Conservation (phyloP, 805 yeast genomes). For the Wickerhamiella occidentalis region DNA sequence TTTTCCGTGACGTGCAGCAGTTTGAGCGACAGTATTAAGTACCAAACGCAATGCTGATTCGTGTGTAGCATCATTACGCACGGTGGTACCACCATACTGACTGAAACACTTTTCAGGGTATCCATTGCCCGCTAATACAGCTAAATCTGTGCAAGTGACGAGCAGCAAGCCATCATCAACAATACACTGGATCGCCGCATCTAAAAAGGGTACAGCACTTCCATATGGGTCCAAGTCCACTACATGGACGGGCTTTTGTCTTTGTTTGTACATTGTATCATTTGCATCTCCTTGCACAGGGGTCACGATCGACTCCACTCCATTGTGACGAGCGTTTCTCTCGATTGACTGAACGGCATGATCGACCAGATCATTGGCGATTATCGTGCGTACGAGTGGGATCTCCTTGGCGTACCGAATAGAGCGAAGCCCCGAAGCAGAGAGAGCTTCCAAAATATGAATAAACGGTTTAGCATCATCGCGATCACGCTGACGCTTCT, state of each 20-base stretch:
- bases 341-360: slow-evolving; percentile 77
- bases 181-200: slow-evolving; percentile 77
- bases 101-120: slow-evolving; percentile 97
- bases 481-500: slow-evolving; percentile 17
- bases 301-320: slow-evolving; percentile 42
- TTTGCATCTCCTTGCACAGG: slow-evolving; percentile 88
- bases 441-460: slow-evolving; percentile 72
- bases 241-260: slow-evolving; percentile 48
- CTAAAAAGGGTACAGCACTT: slow-evolving; percentile 90
- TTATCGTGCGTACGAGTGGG: slow-evolving; percentile 55
- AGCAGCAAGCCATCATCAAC: slow-evolving; percentile 73
- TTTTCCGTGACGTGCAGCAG: slow-evolving; percentile 85
- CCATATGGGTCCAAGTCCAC: slow-evolving; percentile 97
- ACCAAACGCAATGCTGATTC: slow-evolving; percentile 87
- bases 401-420: slow-evolving; percentile 87
- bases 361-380: slow-evolving; percentile 82
- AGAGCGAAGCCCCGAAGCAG: slow-evolving; percentile 93
- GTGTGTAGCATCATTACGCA: slow-evolving; percentile 78
- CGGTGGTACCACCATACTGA: slow-evolving; percentile 81
- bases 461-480: slow-evolving; percentile 36
- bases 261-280: slow-evolving; percentile 48
- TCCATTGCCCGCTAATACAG: slow-evolving; percentile 89
- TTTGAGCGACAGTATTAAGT: slow-evolving; percentile 55
- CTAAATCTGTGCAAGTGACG: slow-evolving; percentile 93
- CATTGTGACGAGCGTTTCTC: slow-evolving; percentile 57